Evolutionary conservation across 306 rosid genomes (phyloP), one percentile per base, ranked within the genome.

Genomic region (Acacia melanoxylon): DNA sequence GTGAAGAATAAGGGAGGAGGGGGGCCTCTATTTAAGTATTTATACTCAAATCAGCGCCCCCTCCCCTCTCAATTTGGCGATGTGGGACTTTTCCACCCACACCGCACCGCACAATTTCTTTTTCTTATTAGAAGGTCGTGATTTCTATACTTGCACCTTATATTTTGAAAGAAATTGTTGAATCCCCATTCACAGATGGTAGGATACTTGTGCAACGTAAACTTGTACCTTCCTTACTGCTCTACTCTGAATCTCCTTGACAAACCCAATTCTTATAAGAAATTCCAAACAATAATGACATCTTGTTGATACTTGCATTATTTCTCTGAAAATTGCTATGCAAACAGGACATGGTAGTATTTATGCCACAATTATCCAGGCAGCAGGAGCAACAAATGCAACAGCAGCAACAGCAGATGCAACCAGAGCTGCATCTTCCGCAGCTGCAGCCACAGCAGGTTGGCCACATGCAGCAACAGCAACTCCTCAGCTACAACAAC

Each of bases 291-390:
- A 6, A 66, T 37, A 6, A 33, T 14, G 71, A 33, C 8, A 33
- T n/a, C n/a, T 66, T 29, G 4, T 59, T 59, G 14, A 83, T 74
- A 72, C 41, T 74, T 52, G 6, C 61, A 37, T 24, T 77, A 82
- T 79, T 79, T 61, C 82, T 24, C 85, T 65, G 54, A 56, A 5
- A 78, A 74, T 86, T 80, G 65, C 54, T 85, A 62, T 84, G 74
- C 77, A 52, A 82, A 74, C 93, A 95, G 99, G 98, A 95, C 82
- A 95, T 95, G 99, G 94, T 93, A 58, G 96, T 95, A 69, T 93
- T 93, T 84, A 92, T 92, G 87, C 99, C 99, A 44, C 99, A 95
- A 78, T 76, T 90, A 76, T 69, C 97, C 17, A 88, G 88, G 84
- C 98, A 95, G 88, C 95, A 92, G 78, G 97, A 89, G 78, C 94